Base-by-base conservation (phyloP, 345 rosid species). In the Salix arbutifolia region DNA sequence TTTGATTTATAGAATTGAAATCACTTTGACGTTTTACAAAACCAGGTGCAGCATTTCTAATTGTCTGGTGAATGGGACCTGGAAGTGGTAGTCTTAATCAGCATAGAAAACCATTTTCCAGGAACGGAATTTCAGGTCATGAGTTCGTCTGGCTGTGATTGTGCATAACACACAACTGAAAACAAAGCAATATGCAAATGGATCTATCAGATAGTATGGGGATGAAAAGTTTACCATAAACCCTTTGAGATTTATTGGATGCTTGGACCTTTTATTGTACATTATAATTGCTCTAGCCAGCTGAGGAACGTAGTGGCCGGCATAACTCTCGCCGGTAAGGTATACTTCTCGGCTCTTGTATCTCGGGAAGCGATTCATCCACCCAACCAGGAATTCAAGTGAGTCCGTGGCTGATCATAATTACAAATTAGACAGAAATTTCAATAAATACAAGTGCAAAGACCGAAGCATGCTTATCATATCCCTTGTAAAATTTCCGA, bases 231-330 rank as follows among this genome's bases (percentile, higher is more conserved):
- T 33, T 88, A 95, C 98, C 98, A 93, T 93, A 50, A 95, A 89
- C 76, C 99, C 98, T 83, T 85, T 89, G 83, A 95, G 92, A 75
- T 93, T 88, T 37, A 93, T 85, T n/a, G 86, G 91, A 67, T 80
- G 78, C 82, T 83, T 89, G 35, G 97, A 72, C 8, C 77, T 85
- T 76, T 81, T 76, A 72, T 94, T 94, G 79, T 92, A 77, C 25
- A 77, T 53, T 91, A 92, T 78, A 62, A 94, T 94, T 76, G 90
- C 90, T 74, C 86, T 84, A 33, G 97, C 97, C 31, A 94, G 86
- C 85, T 94, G 98, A 74, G 98, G 99, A 11, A 96, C 99, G 79
- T 96, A 96, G 82, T 96, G 99, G n/a, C 99, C 99, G 2, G 98
- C 98, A 75, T 94, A 96, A 83, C 99, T 96, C 82, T 96, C 98